Percentiles rank a stretch among this genome's conserved stretches.
Evolutionary conservation across 192 early-diverging fungal genomes (phyloP).

Genomic region (Mortierella claussenii): DNA sequence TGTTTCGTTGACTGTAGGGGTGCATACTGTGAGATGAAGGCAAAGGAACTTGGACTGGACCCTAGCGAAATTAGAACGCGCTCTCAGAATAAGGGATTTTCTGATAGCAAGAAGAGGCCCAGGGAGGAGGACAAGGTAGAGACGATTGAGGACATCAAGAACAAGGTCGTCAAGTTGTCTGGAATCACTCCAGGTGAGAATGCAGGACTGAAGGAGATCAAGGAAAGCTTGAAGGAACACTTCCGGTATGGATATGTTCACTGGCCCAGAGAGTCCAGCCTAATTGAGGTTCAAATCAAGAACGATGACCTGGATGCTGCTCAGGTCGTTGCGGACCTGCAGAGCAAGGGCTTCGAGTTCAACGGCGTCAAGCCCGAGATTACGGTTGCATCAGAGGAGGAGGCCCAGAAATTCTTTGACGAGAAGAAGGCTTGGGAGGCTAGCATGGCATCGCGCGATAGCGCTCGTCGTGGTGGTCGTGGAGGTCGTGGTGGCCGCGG

Average conservation of each 20-base stretch:
- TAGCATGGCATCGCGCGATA: constrained; percentile 12
- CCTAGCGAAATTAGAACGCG: constrained; percentile 40
- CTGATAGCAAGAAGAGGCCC: constrained; percentile 36
- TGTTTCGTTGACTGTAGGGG: constrained; percentile 19
- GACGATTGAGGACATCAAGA: constrained; percentile 43
- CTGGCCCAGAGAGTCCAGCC: constrained; percentile 33
- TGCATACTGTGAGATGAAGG: constrained; percentile 58
- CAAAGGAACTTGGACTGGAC: constrained; percentile 52
- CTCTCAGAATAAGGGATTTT: constrained; percentile 38
- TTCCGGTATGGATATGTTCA: constrained; percentile 47
- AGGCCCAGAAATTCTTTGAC: constrained; percentile 27
- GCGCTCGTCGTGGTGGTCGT: constrained; percentile 4
- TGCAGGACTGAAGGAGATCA: constrained; percentile 31
- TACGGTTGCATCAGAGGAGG: constrained; percentile 37
- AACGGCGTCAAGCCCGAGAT: constrained; percentile 42
- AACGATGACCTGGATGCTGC: constrained; percentile 31
- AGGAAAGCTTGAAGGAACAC: constrained; percentile 31
- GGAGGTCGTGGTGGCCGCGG: constrained; percentile 38
- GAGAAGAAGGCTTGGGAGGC: constrained; percentile 44
- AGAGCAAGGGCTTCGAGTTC: constrained; percentile 30
- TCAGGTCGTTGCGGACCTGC: constrained; percentile 17
- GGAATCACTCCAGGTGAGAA: constrained; percentile 21
- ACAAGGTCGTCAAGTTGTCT: constrained; percentile 44
- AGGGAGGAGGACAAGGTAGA: constrained; percentile 40
- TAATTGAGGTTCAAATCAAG: constrained; percentile 40